phyloP scores from a whole-genome alignment of 2,329 filamentous ascomycete species.

The Diaporthe caulivora region DNA sequence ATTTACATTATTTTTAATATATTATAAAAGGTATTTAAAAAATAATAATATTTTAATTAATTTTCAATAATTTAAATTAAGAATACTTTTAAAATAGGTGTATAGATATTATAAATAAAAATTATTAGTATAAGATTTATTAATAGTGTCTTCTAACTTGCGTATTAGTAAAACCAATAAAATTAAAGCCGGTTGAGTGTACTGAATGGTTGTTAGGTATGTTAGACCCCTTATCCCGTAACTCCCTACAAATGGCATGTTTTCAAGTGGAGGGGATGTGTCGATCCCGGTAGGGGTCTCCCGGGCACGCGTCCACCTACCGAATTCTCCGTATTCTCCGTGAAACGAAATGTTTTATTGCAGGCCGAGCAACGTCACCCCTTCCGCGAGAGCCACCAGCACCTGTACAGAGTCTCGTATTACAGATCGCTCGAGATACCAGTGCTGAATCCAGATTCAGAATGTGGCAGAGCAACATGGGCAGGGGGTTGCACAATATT shows the following conservation, averaged over 20 bases:
- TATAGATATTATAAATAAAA: no score
- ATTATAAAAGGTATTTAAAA: no score
- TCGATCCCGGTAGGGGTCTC: conserved; percentile 18
- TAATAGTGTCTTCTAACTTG: no score
- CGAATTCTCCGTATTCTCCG: conserved; percentile 13
- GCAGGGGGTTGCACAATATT: not conserved
- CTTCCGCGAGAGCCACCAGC: not conserved
- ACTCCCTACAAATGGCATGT: conserved; percentile 28
- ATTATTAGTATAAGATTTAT: no score
- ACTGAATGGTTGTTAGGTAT: not conserved
- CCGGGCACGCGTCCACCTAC: not conserved
- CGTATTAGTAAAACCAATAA: no score
- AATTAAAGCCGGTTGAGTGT: no score
- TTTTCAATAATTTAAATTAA: no score
- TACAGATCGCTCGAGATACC: not conserved
- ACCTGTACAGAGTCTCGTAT: not conserved
- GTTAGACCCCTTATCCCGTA: not conserved
- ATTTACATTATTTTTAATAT: no score
- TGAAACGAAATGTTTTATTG: conserved; percentile 36
- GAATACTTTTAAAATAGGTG: no score
- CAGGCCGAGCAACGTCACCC: conserved; percentile 19
- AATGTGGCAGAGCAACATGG: not conserved
- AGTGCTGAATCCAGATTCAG: not conserved
- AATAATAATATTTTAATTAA: no score
- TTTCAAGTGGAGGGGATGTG: conserved; percentile 11